phyloP scores from a whole-genome alignment of 805 yeast species.

The Hanseniaspora jakobsenii region DNA sequence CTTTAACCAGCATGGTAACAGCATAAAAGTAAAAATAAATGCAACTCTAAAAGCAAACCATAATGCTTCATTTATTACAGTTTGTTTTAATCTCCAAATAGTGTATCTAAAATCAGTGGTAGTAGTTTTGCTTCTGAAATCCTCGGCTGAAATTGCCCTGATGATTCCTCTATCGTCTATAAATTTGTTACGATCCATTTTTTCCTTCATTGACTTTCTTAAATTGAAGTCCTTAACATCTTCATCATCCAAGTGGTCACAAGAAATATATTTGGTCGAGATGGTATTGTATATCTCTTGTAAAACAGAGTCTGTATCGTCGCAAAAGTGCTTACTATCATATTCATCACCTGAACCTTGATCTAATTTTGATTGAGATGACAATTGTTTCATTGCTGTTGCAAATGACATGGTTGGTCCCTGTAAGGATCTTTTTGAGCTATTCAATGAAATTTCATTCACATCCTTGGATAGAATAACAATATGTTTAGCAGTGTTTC shows the following conservation, averaged over 20 bases:
- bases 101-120: conserved; percentile 28
- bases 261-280: conserved; percentile 30
- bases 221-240: neutral
- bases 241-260: neutral
- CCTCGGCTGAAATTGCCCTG: conserved; percentile 34
- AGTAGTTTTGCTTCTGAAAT: conserved; percentile 33
- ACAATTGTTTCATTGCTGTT: conserved; percentile 33
- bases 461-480: conserved; percentile 23
- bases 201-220: neutral
- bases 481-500: conserved; percentile 33
- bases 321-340: conserved; percentile 33
- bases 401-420: conserved; percentile 32
- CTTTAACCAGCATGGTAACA: conserved; percentile 36
- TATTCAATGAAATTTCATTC: conserved; percentile 16
- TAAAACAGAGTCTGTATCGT: conserved; percentile 37
- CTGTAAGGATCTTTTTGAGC: conserved; percentile 28
- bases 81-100: conserved; percentile 30
- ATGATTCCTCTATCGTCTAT: conserved; percentile 17
- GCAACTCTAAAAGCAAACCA: conserved; percentile 36
- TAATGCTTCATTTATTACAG: conserved; percentile 30
- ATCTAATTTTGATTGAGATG: conserved; percentile 34
- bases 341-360: conserved; percentile 37
- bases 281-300: conserved; percentile 34
- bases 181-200: conserved; percentile 12
- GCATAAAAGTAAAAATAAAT: conserved; percentile 29